phyloP scores from a whole-genome alignment of 495 filamentous ascomycete species.

The Penicillium maclennaniae region DNA sequence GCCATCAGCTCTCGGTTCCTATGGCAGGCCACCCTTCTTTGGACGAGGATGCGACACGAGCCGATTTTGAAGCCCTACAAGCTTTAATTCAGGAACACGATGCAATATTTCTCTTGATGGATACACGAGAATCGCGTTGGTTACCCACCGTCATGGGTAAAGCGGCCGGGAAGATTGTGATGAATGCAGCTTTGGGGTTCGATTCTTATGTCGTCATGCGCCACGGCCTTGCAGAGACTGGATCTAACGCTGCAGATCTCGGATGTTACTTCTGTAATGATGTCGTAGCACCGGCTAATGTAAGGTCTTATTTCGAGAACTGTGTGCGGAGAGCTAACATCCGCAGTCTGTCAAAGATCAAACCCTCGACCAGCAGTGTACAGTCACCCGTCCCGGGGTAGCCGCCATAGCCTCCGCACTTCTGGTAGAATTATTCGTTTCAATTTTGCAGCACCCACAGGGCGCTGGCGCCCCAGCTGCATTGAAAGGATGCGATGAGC shows the following conservation, averaged over 20 bases:
- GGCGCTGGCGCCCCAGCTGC: constrained; percentile 58
- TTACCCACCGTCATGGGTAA: constrained; percentile 98
- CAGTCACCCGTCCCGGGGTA: constrained; percentile 89
- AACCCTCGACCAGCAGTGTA: constrained; percentile 97
- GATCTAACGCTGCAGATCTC: constrained; percentile 49
- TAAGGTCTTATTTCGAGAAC: constrained; percentile 45
- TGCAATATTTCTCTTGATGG: constrained; percentile 92
- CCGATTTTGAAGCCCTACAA: constrained; percentile 71
- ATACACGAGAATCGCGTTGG: constrained; percentile 92
- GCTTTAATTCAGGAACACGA: constrained; percentile 82
- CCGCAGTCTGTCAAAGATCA: constrained; percentile 80
- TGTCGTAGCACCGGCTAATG: constrained; percentile 90
- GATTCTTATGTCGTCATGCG: constrained; percentile 97
- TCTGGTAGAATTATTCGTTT: constrained; percentile 86
- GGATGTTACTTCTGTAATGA: constrained; percentile 99
- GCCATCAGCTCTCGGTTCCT: constrained; percentile 78
- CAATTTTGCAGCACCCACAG: constrained; percentile 78
- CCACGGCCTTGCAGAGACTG: constrained; percentile 61
- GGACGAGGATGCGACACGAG: constrained; percentile 60
- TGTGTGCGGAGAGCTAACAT: not conserved
- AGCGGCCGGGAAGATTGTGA: constrained; percentile 83
- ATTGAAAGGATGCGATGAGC: constrained; percentile 48
- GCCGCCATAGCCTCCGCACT: constrained; percentile 88
- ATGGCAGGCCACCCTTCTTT: constrained; percentile 90
- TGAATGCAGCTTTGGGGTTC: constrained; percentile 95